Conservation (phyloP, 805 yeast genomes). For the Starmerella potacharoeniae region DNA sequence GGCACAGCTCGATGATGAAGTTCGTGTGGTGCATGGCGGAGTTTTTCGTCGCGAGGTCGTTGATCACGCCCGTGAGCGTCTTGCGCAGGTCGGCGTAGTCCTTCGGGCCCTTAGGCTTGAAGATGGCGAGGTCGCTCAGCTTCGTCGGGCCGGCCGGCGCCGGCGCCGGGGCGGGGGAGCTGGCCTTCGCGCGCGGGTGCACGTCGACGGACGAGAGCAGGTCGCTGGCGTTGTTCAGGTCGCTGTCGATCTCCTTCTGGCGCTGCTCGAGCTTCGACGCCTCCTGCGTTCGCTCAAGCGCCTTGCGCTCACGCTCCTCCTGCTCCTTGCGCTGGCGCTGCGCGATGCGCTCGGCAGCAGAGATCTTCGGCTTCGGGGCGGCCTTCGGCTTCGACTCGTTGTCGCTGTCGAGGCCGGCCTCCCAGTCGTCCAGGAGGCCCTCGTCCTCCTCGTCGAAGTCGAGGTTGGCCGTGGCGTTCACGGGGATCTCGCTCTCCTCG, state of each 20-base stretch:
- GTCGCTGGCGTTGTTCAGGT: constrained; percentile 86
- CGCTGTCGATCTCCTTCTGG: constrained; percentile 73
- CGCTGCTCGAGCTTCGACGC: constrained; percentile 65
- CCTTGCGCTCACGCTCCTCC: constrained; percentile 39
- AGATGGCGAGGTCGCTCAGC: constrained; percentile 43
- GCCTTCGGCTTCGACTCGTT: constrained; percentile 30
- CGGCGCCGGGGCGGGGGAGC: constrained; percentile 32
- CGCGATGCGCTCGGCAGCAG: constrained; percentile 33
- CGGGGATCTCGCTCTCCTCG: constrained; percentile 71
- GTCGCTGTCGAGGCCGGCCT: constrained; percentile 59
- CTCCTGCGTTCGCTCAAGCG: constrained; percentile 37
- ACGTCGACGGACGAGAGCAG: constrained; percentile 59
- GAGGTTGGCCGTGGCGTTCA: constrained; percentile 48
- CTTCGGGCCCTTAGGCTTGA: constrained; percentile 66
- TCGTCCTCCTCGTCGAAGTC: constrained; percentile 77
- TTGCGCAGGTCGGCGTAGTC: constrained; percentile 73
- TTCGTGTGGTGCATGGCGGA: constrained; percentile 58
- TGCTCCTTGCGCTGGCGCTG: constrained; percentile 34
- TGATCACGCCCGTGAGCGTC: constrained; percentile 50
- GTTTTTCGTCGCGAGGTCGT: constrained; percentile 44
- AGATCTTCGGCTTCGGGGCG: constrained; percentile 37
- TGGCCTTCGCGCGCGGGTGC: constrained; percentile 25
- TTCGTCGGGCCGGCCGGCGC: constrained; percentile 26
- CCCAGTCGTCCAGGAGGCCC: constrained; percentile 91
- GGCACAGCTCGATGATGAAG: constrained; percentile 71